Evolutionary conservation across 257 asterid genomes (phyloP), one percentile per base, ranked within the genome.

Genomic region (Cynanchum wilfordii): DNA sequence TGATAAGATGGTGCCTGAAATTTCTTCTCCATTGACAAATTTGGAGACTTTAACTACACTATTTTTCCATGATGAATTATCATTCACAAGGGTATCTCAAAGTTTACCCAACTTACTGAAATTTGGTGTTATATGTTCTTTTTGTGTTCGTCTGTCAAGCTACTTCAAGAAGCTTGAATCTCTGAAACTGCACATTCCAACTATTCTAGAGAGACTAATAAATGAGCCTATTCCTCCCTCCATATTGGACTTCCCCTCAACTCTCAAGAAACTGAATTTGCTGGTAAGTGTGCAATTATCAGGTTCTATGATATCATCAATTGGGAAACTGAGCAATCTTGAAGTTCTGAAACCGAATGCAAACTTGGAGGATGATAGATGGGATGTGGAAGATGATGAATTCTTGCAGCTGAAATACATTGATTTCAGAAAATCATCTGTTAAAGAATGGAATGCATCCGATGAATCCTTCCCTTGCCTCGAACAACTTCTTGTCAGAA

Each of bases 371-470:
- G 81, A 76, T 8, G 36, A 40, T 30, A 38, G 7, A 36, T 72
- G 68, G 74, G 74, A 77, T 11, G 64, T 65, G 49, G 55, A 67
- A 56, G 77, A 57, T 33, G 69, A 50, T 2, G 69, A 66, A 17
- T 72, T 77, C 51, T 36, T 29, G 20, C 22, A 16, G 7, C 45
- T 40, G 10, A 40, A 40, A 40, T 40, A 40, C 45, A 5, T 40
- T 8, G 45, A 40, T 40, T 40, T 40, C 45, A 40, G 45, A 40
- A 0, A 5, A 9, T 22, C 58, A 30, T 45, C 67, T 11, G 17
- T 77, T 57, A 33, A 42, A 22, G 38, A 11, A 50, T 77, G 74
- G 77, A 66, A 66, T 45, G 66, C 44, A 20, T 36, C 67, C 22
- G 45, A 30, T 0, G 42, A 30, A 8, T 73, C 70, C 45, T 73